Base-by-base conservation (phyloP, 176 grass and related monocot genomes). In the Bolboschoenus planiculmis region DNA sequence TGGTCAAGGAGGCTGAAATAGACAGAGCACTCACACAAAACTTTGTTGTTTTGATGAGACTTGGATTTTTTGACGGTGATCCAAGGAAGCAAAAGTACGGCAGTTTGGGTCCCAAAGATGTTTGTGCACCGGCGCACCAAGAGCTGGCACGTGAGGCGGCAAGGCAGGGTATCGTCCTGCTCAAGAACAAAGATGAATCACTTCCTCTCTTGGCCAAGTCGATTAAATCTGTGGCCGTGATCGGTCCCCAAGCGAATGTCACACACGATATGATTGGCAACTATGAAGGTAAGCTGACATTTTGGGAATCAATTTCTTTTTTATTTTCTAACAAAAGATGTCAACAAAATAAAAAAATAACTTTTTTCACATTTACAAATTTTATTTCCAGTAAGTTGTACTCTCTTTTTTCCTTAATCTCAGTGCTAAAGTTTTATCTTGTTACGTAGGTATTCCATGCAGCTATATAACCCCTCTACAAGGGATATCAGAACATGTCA, bases 231-330 rank as follows among this genome's bases (percentile, higher is more conserved):
- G 85, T 91, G 84, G 96, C 96, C 8, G 85, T 98, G 37, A 95
- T 98, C 35, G 96, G 96, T 21, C 96, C 96, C 30, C 87, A 98
- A 7, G 92, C 91, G 58, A 93, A 93, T 56, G 96, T 86, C 84
- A 94, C 90, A 87, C 81, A 83, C 70, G 88, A 85, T 83, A 98
- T 98, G 96, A 92, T 98, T 42, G 96, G 96, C 31, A 95, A 98
- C 76, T 98, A 98, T 57, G 87, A 93, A 85, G 96, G 95, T 92
- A 58, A 10, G 1, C 20, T 56, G 24, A 31, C 2, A 59, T 23
- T 26, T 29, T 9, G 1, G 13, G 9, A 78, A 34, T n/a, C n/a
- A 36, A 11, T 14, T 23, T 8, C 30, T 53, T 0, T 47, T 48
- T 48, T 36, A 53, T 51, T 24, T 72, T 83, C 26, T 57, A 4